These are phyloP conservation scores for Thermomucor indicae-seudaticae DNA, from an alignment of 371 early-diverging fungal species.

Conservation along the genomic window DNA sequence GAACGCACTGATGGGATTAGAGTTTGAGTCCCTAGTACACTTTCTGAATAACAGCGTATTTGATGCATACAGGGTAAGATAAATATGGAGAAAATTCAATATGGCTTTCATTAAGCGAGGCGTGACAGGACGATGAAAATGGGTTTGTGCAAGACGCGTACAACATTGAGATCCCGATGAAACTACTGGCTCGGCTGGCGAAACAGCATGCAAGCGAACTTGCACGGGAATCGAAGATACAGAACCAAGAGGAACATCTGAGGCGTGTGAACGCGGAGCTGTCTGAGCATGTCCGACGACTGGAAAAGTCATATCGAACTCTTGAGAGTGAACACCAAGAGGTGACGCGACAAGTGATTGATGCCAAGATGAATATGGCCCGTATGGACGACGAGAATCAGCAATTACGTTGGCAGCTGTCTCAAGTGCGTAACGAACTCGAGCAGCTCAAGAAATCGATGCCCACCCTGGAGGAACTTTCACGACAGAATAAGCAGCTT, in stretches of 20 bases:
- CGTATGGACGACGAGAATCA: slow-evolving; percentile 47
- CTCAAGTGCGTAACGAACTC: slow-evolving; percentile 31
- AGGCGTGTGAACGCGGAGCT: slow-evolving; percentile 65
- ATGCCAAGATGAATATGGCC: slow-evolving; percentile 52
- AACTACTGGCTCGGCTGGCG: slow-evolving; percentile 15
- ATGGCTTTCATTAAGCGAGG: background rate
- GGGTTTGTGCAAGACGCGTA: slow-evolving; percentile 32
- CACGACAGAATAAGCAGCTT: slow-evolving; percentile 62
- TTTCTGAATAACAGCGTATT: slow-evolving; percentile 78
- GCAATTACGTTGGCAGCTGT: slow-evolving; percentile 49
- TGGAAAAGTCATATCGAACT: slow-evolving; percentile 57
- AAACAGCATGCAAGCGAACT: slow-evolving; percentile 25
- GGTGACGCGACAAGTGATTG: slow-evolving; percentile 49
- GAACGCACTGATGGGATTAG: slow-evolving; percentile 64
- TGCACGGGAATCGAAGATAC: slow-evolving; percentile 21
- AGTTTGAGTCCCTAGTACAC: slow-evolving; percentile 79
- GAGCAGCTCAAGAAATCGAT: slow-evolving; percentile 14
- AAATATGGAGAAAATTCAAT: background rate
- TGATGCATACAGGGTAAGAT: slow-evolving; percentile 58
- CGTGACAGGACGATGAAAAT: slow-evolving; percentile 12
- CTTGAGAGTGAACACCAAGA: slow-evolving; percentile 72
- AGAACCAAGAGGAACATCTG: slow-evolving; percentile 48
- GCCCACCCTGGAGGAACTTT: slow-evolving; percentile 56
- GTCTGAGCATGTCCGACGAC: slow-evolving; percentile 43
- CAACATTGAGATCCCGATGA: slow-evolving; percentile 20